A percentile compares a stretch with the other conserved stretches of the same genome.
Conservation (phyloP, 139 green algal species). For the Pseudopediastrum boryanum region DNA sequence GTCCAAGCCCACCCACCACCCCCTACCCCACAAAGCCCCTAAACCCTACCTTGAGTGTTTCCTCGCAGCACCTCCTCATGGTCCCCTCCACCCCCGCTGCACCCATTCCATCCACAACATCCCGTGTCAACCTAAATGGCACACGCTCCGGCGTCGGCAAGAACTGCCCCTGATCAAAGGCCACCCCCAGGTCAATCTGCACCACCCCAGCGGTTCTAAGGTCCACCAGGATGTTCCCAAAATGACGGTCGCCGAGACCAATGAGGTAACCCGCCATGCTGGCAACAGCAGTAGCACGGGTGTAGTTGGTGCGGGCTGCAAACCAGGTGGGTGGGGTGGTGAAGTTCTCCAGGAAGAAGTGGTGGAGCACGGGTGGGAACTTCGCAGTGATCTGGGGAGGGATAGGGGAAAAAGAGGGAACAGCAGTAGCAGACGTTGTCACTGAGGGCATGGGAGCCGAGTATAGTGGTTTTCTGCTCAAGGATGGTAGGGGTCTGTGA, state of each 20-base stretch:
- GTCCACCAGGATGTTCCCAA: constrained; percentile 93
- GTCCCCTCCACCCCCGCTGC: constrained; percentile 84
- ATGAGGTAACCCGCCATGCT: constrained; percentile 88
- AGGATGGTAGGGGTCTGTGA: no score
- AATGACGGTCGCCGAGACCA: constrained; percentile 93
- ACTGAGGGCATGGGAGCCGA: no score
- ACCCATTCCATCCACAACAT: constrained; percentile 96
- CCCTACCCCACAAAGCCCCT: no score
- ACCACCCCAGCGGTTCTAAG: constrained; percentile 84
- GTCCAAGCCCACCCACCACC: no score
- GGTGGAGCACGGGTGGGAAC: constrained; percentile 85
- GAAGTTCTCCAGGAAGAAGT: constrained; percentile 96
- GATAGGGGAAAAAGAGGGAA: neutral
- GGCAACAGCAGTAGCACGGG: constrained; percentile 77
- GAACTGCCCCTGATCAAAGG: constrained; percentile 90
- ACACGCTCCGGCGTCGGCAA: constrained; percentile 92
- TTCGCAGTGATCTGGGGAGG: constrained; percentile 28
- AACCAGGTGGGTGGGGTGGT: constrained; percentile 70
- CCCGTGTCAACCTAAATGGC: constrained; percentile 93
- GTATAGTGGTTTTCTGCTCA: no score
- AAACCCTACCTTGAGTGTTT: constrained; percentile 77
- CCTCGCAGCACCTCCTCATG: constrained; percentile 91
- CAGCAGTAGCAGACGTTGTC: no score
- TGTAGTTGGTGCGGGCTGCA: constrained; percentile 77
- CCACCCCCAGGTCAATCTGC: constrained; percentile 98